These are phyloP conservation scores for Ceriops tagal DNA, from an alignment of 345 rosid genomes.

Conservation along the genomic window DNA sequence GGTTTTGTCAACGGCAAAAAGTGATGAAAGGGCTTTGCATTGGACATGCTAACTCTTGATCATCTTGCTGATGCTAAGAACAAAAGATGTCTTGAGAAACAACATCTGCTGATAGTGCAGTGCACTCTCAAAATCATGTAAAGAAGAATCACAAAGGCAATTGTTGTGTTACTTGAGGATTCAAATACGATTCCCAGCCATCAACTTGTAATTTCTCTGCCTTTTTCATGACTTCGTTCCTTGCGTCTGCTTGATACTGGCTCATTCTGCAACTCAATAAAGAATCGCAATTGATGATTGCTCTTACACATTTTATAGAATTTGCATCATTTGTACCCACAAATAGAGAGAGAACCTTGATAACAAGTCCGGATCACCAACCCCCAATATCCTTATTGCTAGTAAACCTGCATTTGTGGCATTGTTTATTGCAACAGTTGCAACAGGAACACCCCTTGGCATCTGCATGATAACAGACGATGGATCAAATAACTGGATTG, in stretches of 20 bases:
- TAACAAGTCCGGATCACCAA: conserved; percentile 60
- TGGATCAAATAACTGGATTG: background rate
- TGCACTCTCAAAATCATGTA: too few relatives aligned
- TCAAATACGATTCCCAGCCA: conserved; percentile 72
- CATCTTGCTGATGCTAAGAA: background rate
- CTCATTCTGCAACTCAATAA: conserved; percentile 55
- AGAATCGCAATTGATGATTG: background rate
- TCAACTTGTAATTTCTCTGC: conserved; percentile 61
- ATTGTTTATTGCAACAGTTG: conserved; percentile 85
- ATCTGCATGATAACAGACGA: conserved; percentile 42
- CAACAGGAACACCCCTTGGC: conserved; percentile 97
- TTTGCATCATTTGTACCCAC: too few relatives aligned
- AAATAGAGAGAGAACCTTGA: conserved; percentile 27
- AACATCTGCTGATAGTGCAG: too few relatives aligned
- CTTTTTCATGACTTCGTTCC: conserved; percentile 61
- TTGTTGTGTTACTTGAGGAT: conserved; percentile 6
- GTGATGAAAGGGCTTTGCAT: background rate
- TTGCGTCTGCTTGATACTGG: conserved; percentile 82
- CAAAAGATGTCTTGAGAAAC: too few relatives aligned
- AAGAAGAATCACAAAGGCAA: too few relatives aligned
- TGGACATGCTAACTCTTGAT: background rate
- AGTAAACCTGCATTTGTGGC: conserved; percentile 85
- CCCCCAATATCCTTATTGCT: conserved; percentile 72
- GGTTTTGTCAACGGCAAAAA: background rate
- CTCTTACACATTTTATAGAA: too few relatives aligned